Evolutionary conservation across 495 filamentous ascomycete genomes (phyloP), one percentile per base, ranked within the genome.

Genomic region (Xylaria sp.): DNA sequence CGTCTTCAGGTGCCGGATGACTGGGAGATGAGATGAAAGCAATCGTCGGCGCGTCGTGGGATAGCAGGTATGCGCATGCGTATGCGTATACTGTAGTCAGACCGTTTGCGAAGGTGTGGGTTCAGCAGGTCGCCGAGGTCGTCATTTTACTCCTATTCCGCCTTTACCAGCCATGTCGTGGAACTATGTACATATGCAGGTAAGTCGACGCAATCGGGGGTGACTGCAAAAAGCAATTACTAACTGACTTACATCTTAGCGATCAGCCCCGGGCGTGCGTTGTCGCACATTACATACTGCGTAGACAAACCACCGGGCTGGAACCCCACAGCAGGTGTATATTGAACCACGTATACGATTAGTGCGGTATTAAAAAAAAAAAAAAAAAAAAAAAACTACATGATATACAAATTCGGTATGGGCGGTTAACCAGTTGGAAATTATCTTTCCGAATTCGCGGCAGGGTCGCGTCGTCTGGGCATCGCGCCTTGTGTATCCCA

Each of bases 311-410:
- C 26, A 24, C 21, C 24, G 33, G 24, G 29, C 29, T 5, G 15
- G 29, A 50, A 65, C 24, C 41, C 62, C 44, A 40, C 44, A n/a
- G 37, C n/a, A 52, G 46, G 63, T 52, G 33, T 12, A 55, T n/a
- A 31, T 53, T 43, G 48, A 55, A 67, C 64, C 64, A 67, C 64
- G 64, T 67, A 67, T 53, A 26, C 17, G 46, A 3, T 11, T 37
- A 53, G 53, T 61, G 33, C 33, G 57, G 40, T 35, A 9, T 61
- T n/a, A 21, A 61, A 24, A 57, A 57, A 46, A 46, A 26, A 2
- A 4, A 35, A n/a, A n/a, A n/a, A n/a, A n/a, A n/a, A n/a, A n/a
- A n/a, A n/a, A n/a, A n/a, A n/a, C n/a, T n/a, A n/a, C 12, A 58
- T 35, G 19, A 12, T 2, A 58, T 61, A 24, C 58, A 40, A 61